Evolutionary conservation across 768 basidiomycete genomes (phyloP).

Genomic region (Cyclocybe cylindracea): DNA sequence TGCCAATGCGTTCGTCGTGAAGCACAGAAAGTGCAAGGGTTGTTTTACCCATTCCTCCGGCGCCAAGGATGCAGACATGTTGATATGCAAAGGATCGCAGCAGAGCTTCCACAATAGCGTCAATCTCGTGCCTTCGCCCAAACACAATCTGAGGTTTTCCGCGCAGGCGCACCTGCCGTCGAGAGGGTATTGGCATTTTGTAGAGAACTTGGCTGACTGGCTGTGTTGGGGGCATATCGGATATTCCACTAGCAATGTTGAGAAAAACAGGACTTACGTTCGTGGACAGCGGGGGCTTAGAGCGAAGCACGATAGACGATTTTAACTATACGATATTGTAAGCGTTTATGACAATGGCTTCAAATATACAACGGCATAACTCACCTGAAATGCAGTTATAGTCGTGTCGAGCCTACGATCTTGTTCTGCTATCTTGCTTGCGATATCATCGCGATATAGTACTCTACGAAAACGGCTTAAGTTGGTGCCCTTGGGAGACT

Average conservation of each 20-base stretch:
- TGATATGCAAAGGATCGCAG: background rate
- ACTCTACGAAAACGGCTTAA: constrained; percentile 16
- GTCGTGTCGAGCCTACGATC: constrained; percentile 26
- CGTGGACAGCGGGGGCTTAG: background rate
- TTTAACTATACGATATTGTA: constrained; percentile 10
- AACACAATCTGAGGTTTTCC: constrained; percentile 25
- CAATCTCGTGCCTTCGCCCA: constrained; percentile 25
- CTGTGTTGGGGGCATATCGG: background rate
- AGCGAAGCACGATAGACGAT: constrained; percentile 14
- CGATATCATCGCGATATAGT: constrained; percentile 20
- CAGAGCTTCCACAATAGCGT: constrained; percentile 15
- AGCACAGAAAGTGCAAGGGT: constrained; percentile 27
- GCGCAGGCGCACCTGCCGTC: constrained; percentile 1
- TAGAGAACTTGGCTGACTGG: background rate
- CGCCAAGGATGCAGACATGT: constrained; percentile 28
- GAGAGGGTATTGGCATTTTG: background rate
- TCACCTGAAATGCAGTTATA: constrained; percentile 28
- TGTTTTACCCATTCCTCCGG: constrained; percentile 35
- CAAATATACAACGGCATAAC: background rate
- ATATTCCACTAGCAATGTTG: too few species aligned
- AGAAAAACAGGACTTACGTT: background rate
- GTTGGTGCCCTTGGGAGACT: constrained; percentile 3
- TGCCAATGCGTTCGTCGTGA: constrained; percentile 18
- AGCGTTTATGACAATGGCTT: background rate
- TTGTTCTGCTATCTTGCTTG: constrained; percentile 18